Percentiles rank a stretch among this genome's conserved stretches.
Conservation (phyloP, 2,329 filamentous ascomycete species). For the Chlorencoelia australis region DNA sequence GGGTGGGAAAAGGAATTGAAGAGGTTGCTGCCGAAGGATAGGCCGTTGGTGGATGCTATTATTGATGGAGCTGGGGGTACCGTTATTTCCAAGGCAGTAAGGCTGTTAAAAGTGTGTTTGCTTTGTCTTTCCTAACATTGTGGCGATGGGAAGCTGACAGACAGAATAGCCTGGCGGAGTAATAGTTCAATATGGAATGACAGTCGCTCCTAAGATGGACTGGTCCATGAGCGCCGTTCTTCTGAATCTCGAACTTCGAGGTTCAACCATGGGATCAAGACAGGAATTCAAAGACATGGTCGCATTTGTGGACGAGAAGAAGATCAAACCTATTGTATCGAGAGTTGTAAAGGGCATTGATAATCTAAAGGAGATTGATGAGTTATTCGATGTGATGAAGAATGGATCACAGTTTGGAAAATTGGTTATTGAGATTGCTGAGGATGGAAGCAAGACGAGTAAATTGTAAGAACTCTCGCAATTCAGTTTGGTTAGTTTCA, state of each 20-base stretch:
- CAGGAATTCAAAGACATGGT: conserved; percentile 90
- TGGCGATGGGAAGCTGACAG: neutral
- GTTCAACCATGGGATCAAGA: conserved; percentile 83
- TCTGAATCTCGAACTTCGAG: conserved; percentile 77
- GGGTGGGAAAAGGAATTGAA: conserved; percentile 73
- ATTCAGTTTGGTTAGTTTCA: too few relatives aligned
- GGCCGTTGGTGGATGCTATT: conserved; percentile 68
- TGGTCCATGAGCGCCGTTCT: conserved; percentile 77
- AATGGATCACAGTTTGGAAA: conserved; percentile 84
- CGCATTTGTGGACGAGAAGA: conserved; percentile 62
- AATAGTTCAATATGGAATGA: conserved; percentile 90
- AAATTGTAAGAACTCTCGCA: conserved; percentile 20
- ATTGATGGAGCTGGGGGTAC: conserved; percentile 88
- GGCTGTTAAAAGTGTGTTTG: conserved; percentile 53
- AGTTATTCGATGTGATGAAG: conserved; percentile 81
- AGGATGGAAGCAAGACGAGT: conserved; percentile 5
- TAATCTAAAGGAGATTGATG: conserved; percentile 68
- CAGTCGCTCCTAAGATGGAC: conserved; percentile 71
- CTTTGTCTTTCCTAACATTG: neutral
- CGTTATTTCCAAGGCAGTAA: conserved; percentile 58
- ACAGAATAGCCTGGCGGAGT: conserved; percentile 57
- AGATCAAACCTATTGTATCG: conserved; percentile 70
- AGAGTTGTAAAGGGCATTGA: conserved; percentile 63
- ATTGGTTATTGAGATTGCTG: conserved; percentile 63
- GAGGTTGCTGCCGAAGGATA: conserved; percentile 49